A percentile compares a stretch with the other conserved stretches of the same genome.
Conservation (phyloP, 2,329 filamentous ascomycete species). For the Colletotrichum magnum region DNA sequence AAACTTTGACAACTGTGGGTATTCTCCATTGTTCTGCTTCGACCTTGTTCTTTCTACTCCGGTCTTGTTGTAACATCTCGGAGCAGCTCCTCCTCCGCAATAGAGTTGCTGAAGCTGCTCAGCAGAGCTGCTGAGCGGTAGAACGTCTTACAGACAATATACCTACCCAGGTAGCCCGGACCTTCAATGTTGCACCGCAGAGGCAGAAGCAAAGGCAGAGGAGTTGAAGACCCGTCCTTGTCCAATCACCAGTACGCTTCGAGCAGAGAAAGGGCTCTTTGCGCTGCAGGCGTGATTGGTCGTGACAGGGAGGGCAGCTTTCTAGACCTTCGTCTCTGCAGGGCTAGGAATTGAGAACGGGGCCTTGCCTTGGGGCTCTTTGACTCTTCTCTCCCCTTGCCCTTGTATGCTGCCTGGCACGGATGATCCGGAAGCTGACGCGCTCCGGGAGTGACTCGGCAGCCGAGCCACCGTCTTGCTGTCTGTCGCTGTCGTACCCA, state of each 20-base stretch:
- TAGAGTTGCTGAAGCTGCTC: not conserved
- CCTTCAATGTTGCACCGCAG: not conserved
- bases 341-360: conserved; percentile 9
- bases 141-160: not conserved
- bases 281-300: conserved; percentile 28
- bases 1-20: not conserved
- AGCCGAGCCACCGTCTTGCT: conserved; percentile 17
- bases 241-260: conserved; percentile 5
- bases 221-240: not conserved
- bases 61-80: not conserved
- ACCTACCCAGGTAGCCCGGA: not conserved
- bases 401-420: conserved; percentile 23
- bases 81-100: not conserved
- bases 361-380: conserved; percentile 11
- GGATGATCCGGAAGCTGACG: conserved; percentile 40
- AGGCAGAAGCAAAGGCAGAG: not conserved
- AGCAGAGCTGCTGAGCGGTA: conserved; percentile 20
- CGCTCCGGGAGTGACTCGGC: conserved; percentile 36
- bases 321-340: conserved; percentile 14
- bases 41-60: not conserved
- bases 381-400: conserved; percentile 1
- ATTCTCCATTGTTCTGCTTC: not conserved
- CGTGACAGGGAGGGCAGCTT: not conserved
- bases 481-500: not conserved
- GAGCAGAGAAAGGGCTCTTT: not conserved